Evolutionary conservation across 495 filamentous ascomycete genomes (phyloP), one percentile per base, ranked within the genome.

Genomic region (Penicillium taxi): DNA sequence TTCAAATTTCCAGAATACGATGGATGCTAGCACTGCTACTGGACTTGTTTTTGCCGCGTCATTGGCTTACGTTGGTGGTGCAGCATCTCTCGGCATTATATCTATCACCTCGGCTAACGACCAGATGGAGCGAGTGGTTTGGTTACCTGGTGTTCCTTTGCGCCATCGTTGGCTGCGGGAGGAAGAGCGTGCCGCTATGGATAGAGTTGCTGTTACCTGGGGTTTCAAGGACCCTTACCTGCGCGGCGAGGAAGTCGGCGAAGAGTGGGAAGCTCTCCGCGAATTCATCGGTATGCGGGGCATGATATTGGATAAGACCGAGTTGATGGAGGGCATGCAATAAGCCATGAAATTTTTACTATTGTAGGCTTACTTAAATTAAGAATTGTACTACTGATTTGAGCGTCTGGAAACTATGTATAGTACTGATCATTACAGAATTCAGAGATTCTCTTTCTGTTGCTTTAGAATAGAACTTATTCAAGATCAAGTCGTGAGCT

Each of bases 241-340:
- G 58, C 72, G 81, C 49, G 91, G 91, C 2, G 86, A 94, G 53
- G 91, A 98, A 56, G 82, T 88, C 44, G 90, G 93, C 2, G 74
- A 76, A 33, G 89, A 93, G 35, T 98, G 90, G 82, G 80, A 88
- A 50, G 73, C 64, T 36, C 71, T 98, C 37, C 76, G 78, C 37
- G 84, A 94, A 58, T 94, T 84, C 56, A 74, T 83, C 37, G 74
- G 77, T 20, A 66, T 78, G 52, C 83, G 82, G 53, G 82, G 80
- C 2, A 96, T 96, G 91, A 71, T 90, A 42, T 57, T 98, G 39
- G 91, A 98, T 58, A 75, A 79, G 43, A 78, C 82, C 6, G 81
- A 86, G 35, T 65, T 96, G 41, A 85, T 98, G 86, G 80, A 82
- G 41, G 89, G 89, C 9, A 94, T 94, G 89, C 73, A 90, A 59